Evolutionary conservation across 1,284 basidiomycete species (phyloP).

Genomic region (Cryptococcus neoformans): DNA sequence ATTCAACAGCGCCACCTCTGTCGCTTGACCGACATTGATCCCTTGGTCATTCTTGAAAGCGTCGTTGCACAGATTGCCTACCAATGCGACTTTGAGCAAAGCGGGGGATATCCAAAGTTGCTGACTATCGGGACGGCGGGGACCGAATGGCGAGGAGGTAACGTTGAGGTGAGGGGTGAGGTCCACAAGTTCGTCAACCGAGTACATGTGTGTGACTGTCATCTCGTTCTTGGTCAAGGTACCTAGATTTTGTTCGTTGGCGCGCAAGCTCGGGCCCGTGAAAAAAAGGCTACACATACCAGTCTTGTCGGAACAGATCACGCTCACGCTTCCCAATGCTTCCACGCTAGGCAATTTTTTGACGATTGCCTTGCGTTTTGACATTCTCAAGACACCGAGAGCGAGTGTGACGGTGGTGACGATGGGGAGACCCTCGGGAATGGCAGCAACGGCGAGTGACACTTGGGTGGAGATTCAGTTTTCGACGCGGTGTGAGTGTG

Average conservation of each 20-base stretch:
- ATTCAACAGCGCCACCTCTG: conserved; percentile 88
- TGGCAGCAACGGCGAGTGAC: conserved; percentile 93
- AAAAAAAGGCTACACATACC: too few relatives aligned
- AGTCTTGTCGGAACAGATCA: conserved; percentile 98
- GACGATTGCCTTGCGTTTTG: conserved; percentile 90
- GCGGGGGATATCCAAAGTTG: conserved; percentile 38
- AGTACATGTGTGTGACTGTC: conserved; percentile 84
- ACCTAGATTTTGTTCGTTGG: conserved; percentile 54
- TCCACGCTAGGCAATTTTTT: conserved; percentile 96
- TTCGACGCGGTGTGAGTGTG: too few relatives aligned
- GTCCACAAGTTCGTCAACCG: conserved; percentile 73
- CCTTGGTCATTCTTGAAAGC: conserved; percentile 67
- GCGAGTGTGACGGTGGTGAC: conserved; percentile 97
- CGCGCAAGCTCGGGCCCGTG: too few relatives aligned
- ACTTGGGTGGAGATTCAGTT: conserved; percentile 57
- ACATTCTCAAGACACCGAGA: conserved; percentile 90
- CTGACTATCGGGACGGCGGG: conserved; percentile 57
- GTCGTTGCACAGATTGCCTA: conserved; percentile 57
- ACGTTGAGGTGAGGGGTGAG: conserved; percentile 57
- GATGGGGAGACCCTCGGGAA: conserved; percentile 94
- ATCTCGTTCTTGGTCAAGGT: conserved; percentile 95
- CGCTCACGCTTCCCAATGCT: conserved; percentile 87
- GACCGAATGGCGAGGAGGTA: conserved; percentile 52
- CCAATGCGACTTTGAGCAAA: conserved; percentile 68
- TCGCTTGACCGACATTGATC: conserved; percentile 79